Conservation (phyloP, 768 basidiomycete species). For the Cyclocybe aegerita region DNA sequence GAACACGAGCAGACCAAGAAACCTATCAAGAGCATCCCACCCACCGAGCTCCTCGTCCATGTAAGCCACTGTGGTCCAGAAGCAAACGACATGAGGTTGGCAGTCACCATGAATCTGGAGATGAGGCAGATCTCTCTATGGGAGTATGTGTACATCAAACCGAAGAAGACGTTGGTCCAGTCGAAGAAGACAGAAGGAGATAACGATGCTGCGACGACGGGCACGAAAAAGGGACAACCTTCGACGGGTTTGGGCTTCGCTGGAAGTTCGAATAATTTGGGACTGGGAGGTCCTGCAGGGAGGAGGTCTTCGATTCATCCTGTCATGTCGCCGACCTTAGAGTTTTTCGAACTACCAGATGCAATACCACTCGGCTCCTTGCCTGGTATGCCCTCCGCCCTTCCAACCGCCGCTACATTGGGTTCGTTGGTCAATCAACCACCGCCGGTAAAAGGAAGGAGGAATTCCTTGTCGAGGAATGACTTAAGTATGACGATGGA, state of each 20-base stretch:
- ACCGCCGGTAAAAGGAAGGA: slow-evolving; percentile 29
- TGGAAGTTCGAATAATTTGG: slow-evolving; percentile 27
- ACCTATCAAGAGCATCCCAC: slow-evolving; percentile 54
- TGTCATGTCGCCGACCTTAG: slow-evolving; percentile 33
- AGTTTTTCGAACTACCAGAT: slow-evolving; percentile 37
- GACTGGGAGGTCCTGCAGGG: slow-evolving; percentile 28
- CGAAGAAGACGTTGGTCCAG: slow-evolving; percentile 44
- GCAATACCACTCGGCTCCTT: slow-evolving; percentile 45
- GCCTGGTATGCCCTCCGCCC: slow-evolving; percentile 51
- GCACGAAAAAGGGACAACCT: slow-evolving; percentile 38
- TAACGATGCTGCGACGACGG: not conserved
- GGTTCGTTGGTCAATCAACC: slow-evolving; percentile 39
- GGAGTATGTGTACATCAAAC: slow-evolving; percentile 69
- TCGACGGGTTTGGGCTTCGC: slow-evolving; percentile 33
- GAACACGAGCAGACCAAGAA: slow-evolving; percentile 52
- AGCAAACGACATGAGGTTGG: slow-evolving; percentile 40
- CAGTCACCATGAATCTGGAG: slow-evolving; percentile 60
- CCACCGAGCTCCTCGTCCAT: slow-evolving; percentile 67
- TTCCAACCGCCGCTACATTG: slow-evolving; percentile 54
- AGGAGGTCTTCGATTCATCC: slow-evolving; percentile 30
- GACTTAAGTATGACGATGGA: slow-evolving; percentile 64
- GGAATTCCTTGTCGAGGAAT: slow-evolving; percentile 50
- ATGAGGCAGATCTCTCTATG: slow-evolving; percentile 60
- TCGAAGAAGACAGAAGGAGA: not conserved
- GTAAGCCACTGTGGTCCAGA: slow-evolving; percentile 50